Percentiles rank a stretch among this genome's conserved stretches.
These are phyloP conservation scores for Aspergillus brunneoviolaceus DNA, from an alignment of 2,329 filamentous ascomycete genomes.

Conservation along the genomic window DNA sequence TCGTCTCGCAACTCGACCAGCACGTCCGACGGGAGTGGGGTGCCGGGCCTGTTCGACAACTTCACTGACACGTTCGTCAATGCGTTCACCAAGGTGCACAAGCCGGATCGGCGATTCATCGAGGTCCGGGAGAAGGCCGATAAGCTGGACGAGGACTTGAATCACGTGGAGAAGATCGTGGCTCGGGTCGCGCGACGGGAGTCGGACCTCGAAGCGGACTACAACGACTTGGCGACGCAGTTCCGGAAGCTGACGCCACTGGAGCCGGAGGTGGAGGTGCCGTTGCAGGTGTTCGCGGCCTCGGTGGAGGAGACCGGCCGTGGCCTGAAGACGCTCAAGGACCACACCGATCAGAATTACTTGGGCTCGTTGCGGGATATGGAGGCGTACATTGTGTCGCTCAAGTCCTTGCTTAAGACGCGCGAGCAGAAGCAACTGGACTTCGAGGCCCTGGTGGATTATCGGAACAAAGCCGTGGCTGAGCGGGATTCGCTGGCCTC, in stretches of 20 bases:
- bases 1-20: conserved; percentile 62
- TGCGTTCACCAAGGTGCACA: conserved; percentile 94
- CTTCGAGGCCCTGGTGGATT: conserved; percentile 93
- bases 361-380: conserved; percentile 89
- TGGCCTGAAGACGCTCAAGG: conserved; percentile 76
- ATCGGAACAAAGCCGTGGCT: conserved; percentile 83
- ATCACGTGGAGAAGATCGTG: conserved; percentile 93
- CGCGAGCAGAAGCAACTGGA: conserved; percentile 98
- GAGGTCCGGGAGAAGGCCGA: conserved; percentile 90
- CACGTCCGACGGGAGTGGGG: conserved; percentile 42
- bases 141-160: conserved; percentile 91
- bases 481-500: conserved; percentile 80
- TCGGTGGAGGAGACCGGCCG: conserved; percentile 80
- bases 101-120: conserved; percentile 89
- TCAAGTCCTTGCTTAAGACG: conserved; percentile 85
- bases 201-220: conserved; percentile 81
- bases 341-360: conserved; percentile 94
- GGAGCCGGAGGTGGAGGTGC: conserved; percentile 80
- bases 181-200: conserved; percentile 85
- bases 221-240: conserved; percentile 85
- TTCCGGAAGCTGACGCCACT: conserved; percentile 90
- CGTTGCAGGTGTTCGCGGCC: conserved; percentile 81
- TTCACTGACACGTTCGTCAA: conserved; percentile 97
- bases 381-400: conserved; percentile 85
- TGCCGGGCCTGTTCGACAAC: conserved; percentile 79